Conservation (phyloP, 1,284 basidiomycete species). For the Cryptococcus hybrid region DNA sequence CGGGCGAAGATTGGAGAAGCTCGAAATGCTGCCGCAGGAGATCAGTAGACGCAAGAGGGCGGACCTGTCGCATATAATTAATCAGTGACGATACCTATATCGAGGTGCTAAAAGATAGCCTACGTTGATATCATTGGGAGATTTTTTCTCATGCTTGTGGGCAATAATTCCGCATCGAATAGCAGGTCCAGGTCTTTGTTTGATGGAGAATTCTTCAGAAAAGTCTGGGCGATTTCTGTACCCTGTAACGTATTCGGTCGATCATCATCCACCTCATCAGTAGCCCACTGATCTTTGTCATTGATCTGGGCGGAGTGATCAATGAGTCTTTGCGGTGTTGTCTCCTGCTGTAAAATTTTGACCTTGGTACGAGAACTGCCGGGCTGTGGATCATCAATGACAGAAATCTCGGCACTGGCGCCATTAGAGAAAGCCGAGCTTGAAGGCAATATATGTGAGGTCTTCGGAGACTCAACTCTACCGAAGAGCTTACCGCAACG, state of each 20-base stretch:
- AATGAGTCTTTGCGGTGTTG: background rate
- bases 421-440: slow-evolving; percentile 18
- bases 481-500: slow-evolving; percentile 33
- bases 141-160: slow-evolving; percentile 30
- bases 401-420: slow-evolving; percentile 17
- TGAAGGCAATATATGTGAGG: slow-evolving; percentile 26
- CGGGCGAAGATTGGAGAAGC: slow-evolving; percentile 73
- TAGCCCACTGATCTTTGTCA: too few relatives aligned
- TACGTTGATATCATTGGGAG: slow-evolving; percentile 29
- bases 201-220: slow-evolving; percentile 56
- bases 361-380: slow-evolving; percentile 33
- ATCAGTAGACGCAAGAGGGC: slow-evolving; percentile 84
- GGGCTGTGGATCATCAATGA: slow-evolving; percentile 24
- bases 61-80: slow-evolving; percentile 60
- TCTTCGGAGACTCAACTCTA: slow-evolving; percentile 27
- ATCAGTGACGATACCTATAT: background rate
- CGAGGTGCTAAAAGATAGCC: background rate
- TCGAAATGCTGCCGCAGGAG: slow-evolving; percentile 77
- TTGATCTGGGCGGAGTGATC: too few relatives aligned
- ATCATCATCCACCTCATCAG: too few relatives aligned
- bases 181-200: slow-evolving; percentile 70
- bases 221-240: background rate
- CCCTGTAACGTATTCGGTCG: too few relatives aligned
- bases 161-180: slow-evolving; percentile 65
- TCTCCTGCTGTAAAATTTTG: slow-evolving; percentile 15